A percentile compares a stretch with the other conserved stretches of the same genome.
Evolutionary conservation across 2,329 filamentous ascomycete species (phyloP).

Genomic region (Claviceps monticola): DNA sequence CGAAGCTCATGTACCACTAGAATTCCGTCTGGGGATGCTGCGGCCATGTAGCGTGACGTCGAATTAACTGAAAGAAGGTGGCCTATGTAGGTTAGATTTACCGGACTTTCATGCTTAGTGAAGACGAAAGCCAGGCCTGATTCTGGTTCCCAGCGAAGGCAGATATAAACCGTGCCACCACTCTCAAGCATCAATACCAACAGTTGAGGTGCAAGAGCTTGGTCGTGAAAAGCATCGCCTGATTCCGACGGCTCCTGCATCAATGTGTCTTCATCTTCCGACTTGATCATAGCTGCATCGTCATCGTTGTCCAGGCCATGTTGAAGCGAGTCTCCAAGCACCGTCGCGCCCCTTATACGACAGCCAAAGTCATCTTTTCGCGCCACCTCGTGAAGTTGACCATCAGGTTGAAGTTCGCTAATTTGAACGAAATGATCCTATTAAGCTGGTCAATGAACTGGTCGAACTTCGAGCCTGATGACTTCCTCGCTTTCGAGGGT

Average conservation of each 20-base stretch:
- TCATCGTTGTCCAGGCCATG: slow-evolving; percentile 20
- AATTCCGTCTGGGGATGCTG: slow-evolving; percentile 55
- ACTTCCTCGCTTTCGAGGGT: not conserved
- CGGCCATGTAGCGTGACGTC: slow-evolving; percentile 51
- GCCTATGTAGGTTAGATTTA: slow-evolving; percentile 42
- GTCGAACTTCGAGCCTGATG: not conserved
- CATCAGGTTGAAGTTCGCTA: slow-evolving; percentile 55
- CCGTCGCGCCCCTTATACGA: slow-evolving; percentile 63
- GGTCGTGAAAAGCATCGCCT: slow-evolving; percentile 3
- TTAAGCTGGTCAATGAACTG: slow-evolving; percentile 5
- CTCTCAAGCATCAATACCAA: slow-evolving; percentile 64
- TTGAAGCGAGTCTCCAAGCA: slow-evolving; percentile 48
- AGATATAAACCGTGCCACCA: slow-evolving; percentile 65
- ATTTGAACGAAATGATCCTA: slow-evolving; percentile 71
- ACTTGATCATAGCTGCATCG: slow-evolving; percentile 18
- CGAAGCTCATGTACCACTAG: slow-evolving; percentile 62
- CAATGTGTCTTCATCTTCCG: slow-evolving; percentile 25
- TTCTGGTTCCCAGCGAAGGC: slow-evolving; percentile 34
- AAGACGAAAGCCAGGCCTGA: slow-evolving; percentile 46
- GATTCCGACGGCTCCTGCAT: slow-evolving; percentile 18
- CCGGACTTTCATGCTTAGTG: slow-evolving; percentile 44
- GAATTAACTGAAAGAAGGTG: slow-evolving; percentile 67
- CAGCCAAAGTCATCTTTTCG: slow-evolving; percentile 66
- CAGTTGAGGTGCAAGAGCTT: slow-evolving; percentile 57
- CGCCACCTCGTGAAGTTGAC: slow-evolving; percentile 61